A percentile compares a stretch with the other conserved stretches of the same genome.
Evolutionary conservation across 352 stramenopile species (phyloP).

Genomic region (Phytophthora fragariae): DNA sequence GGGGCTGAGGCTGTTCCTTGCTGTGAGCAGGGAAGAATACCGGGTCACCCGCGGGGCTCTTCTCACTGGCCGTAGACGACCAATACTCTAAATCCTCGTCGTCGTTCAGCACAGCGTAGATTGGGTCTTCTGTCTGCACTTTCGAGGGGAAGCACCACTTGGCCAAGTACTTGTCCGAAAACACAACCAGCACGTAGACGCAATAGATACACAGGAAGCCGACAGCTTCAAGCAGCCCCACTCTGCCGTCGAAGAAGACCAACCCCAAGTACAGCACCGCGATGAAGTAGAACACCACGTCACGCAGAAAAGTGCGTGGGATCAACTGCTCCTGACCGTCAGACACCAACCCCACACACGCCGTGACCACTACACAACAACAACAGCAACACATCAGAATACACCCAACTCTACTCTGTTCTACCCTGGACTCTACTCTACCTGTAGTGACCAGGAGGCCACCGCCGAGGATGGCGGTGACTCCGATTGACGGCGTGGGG

Average conservation of each 20-base stretch:
- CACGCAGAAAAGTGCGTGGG: constrained; percentile 75
- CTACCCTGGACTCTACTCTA: constrained; percentile 3
- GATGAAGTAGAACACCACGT: constrained; percentile 80
- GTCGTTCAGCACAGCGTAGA: constrained; percentile 40
- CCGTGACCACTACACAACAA: constrained; percentile 55
- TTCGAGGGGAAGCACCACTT: constrained; percentile 36
- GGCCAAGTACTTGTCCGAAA: constrained; percentile 66
- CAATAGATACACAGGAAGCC: constrained; percentile 81
- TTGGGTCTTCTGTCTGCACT: constrained; percentile 11
- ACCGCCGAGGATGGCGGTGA: constrained; percentile 75
- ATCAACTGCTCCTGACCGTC: constrained; percentile 79
- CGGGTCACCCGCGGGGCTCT: constrained; percentile 19
- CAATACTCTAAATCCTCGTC: constrained; percentile 42
- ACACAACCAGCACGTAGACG: constrained; percentile 63
- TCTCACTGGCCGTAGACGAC: constrained; percentile 40
- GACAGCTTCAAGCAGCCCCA: constrained; percentile 63
- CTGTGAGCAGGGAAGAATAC: constrained; percentile 6
- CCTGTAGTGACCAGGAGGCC: constrained; percentile 78
- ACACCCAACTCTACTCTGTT: background rate
- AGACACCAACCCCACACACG: constrained; percentile 75
- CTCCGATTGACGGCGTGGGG: constrained; percentile 68
- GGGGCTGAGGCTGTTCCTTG: background rate
- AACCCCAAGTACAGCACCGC: constrained; percentile 73
- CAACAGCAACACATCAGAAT: background rate
- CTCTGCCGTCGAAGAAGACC: constrained; percentile 79